phyloP scores from a whole-genome alignment of 1,139 yeast genomes.

The Pichia sp. region DNA sequence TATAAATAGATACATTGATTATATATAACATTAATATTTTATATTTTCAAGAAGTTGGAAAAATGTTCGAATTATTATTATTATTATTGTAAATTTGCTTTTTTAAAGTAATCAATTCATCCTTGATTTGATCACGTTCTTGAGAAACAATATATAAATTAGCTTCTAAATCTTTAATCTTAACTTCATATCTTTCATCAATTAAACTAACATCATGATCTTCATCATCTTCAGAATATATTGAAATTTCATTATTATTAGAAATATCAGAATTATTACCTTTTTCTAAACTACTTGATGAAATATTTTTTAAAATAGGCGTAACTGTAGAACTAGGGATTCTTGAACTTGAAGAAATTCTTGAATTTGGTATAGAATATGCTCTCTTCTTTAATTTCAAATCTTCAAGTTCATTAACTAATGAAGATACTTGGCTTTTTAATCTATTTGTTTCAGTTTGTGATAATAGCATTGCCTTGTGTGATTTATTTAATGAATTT shows the following conservation, averaged over 20 bases:
- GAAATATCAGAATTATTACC: not conserved
- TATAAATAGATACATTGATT: not conserved
- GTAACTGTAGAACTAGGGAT: not conserved
- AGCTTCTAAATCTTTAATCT: slow-evolving; percentile 77
- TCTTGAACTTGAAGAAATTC: slow-evolving; percentile 14
- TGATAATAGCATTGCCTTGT: slow-evolving; percentile 66
- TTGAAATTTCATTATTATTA: slow-evolving; percentile 15
- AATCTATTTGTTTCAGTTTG: slow-evolving; percentile 64
- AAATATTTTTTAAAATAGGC: not conserved
- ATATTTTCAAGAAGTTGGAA: not conserved
- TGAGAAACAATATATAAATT: slow-evolving; percentile 74
- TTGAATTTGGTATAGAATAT: slow-evolving; percentile 19
- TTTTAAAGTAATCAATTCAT: slow-evolving; percentile 52
- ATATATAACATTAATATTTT: no score
- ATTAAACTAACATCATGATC: slow-evolving; percentile 23
- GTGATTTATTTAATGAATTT: slow-evolving; percentile 67
- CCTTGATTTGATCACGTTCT: slow-evolving; percentile 76
- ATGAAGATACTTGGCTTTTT: slow-evolving; percentile 48
- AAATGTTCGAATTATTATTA: not conserved
- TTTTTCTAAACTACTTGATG: not conserved
- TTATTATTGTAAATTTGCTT: slow-evolving; percentile 35
- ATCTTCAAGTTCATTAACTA: slow-evolving; percentile 65
- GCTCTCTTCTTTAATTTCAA: slow-evolving; percentile 47
- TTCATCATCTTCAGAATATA: slow-evolving; percentile 23
- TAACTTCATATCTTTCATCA: slow-evolving; percentile 68